Evolutionary conservation across 345 rosid species (phyloP).

Genomic region (Rhodomyrtus tomentosa): DNA sequence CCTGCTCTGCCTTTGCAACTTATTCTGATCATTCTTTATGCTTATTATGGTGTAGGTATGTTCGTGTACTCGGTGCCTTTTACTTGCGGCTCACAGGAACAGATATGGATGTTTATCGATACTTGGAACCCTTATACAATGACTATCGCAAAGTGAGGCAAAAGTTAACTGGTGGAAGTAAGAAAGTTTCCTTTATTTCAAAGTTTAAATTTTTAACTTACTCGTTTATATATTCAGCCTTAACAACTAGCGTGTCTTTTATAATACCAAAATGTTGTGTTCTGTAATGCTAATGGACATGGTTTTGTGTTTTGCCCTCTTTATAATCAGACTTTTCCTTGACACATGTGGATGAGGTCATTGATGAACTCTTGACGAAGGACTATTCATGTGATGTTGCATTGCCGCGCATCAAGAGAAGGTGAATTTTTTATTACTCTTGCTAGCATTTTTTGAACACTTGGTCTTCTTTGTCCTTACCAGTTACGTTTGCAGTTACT

Average conservation of each 20-base stretch:
- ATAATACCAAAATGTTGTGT: neutral
- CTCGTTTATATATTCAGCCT: neutral
- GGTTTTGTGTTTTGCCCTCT: neutral
- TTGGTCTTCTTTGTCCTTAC: neutral
- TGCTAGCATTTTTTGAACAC: neutral
- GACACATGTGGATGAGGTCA: conserved; percentile 79
- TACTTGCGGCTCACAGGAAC: conserved; percentile 78
- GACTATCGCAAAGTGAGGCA: conserved; percentile 77
- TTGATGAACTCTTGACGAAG: conserved; percentile 70
- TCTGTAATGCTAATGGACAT: neutral
- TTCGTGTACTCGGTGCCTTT: conserved; percentile 83
- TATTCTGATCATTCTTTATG: neutral
- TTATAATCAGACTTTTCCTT: conserved; percentile 35
- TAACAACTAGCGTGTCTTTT: neutral
- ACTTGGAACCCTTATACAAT: conserved; percentile 74
- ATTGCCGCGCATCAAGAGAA: conserved; percentile 77
- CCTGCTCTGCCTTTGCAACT: neutral
- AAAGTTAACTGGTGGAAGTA: conserved; percentile 60
- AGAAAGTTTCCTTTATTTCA: conserved; percentile 4
- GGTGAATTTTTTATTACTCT: conserved; percentile 19
- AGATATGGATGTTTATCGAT: conserved; percentile 66
- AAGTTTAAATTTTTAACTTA: neutral
- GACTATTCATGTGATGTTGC: conserved; percentile 92
- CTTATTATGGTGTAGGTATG: conserved; percentile 36
- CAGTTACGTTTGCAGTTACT: neutral